Base-by-base conservation (phyloP, 805 yeast species). In the Sugiyamaella marilandica region DNA sequence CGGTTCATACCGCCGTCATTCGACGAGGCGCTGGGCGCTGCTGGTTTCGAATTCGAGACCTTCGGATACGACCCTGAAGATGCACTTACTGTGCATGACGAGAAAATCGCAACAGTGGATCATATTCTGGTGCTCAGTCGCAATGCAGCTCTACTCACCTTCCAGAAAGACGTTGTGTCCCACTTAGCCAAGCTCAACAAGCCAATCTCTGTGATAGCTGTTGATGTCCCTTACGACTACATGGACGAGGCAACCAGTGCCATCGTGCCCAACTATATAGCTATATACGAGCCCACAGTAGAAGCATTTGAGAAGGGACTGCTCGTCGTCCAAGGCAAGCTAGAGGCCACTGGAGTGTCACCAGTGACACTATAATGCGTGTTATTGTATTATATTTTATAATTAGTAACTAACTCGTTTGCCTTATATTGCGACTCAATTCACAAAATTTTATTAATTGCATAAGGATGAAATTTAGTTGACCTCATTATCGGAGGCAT, bases 171-270 rank as follows among this genome's bases (percentile, higher is more conserved):
- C 7, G 72, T 80, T n/a, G 81, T 80, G 18, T 78, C 79, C 57
- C 80, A 78, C 54, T 74, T 80, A 2, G 70, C 79, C 1, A 71
- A 75, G 13, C 64, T 79, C 33, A 53, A 53, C 21, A 79, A 78
- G 59, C 83, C 83, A 9, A 65, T 80, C 61, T 70, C 80, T 10
- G 72, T 80, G 5, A 70, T 79, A 13, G 81, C 84, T 13, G 78
- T 82, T 0, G 74, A 78, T 55, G 75, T 81, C 5, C 85, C 85
- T 1, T 80, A 78, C 59, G 85, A 81, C 61, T 80, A 80, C 58
- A 21, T 56, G 46, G 29, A 45, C 10, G 73, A 74, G 49, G 77
- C 77, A 54, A 76, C 77, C 51, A 74, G 72, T 51, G 72, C 73
- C 41, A 13, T 35, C 11, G 74, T 79, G 24, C 71, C 80, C 45